A percentile compares a stretch with the other conserved stretches of the same genome.
Conservation (phyloP, 2,329 filamentous ascomycete genomes). For the Fusarium sp. region DNA sequence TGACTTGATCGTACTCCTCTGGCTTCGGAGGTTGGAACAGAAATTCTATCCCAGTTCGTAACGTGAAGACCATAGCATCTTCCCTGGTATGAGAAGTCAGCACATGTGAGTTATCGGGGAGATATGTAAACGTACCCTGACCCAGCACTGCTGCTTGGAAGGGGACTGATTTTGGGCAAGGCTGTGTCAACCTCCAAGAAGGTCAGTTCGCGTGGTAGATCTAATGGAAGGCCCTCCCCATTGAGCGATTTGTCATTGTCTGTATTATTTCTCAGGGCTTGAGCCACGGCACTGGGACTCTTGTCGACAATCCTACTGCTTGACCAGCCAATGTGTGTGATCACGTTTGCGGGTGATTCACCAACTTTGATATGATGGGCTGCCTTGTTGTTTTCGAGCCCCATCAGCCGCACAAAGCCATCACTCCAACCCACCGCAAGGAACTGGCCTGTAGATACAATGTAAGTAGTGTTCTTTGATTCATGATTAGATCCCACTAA, state of each 20-base stretch:
- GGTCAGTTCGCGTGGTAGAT: constrained; percentile 79
- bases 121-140: constrained; percentile 62
- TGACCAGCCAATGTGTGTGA: constrained; percentile 68
- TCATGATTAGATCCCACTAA: constrained; percentile 51
- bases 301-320: constrained; percentile 58
- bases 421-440: constrained; percentile 89
- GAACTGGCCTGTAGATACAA: constrained; percentile 70
- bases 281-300: constrained; percentile 27
- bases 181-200: constrained; percentile 82
- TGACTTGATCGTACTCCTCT: constrained; percentile 78
- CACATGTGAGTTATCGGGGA: not conserved
- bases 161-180: constrained; percentile 79
- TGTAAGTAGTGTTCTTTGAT: not conserved
- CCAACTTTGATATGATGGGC: constrained; percentile 77
- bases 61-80: constrained; percentile 75
- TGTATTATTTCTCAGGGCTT: constrained; percentile 32
- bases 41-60: constrained; percentile 75
- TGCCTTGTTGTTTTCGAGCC: constrained; percentile 83
- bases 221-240: constrained; percentile 49
- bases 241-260: constrained; percentile 12
- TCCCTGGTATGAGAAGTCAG: constrained; percentile 53
- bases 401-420: constrained; percentile 80
- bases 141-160: constrained; percentile 72
- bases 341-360: constrained; percentile 57
- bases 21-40: constrained; percentile 74